Percentiles rank a stretch among this genome's conserved stretches.
Evolutionary conservation across 2,329 filamentous ascomycete genomes (phyloP).

Genomic region (Fusarium albidum): DNA sequence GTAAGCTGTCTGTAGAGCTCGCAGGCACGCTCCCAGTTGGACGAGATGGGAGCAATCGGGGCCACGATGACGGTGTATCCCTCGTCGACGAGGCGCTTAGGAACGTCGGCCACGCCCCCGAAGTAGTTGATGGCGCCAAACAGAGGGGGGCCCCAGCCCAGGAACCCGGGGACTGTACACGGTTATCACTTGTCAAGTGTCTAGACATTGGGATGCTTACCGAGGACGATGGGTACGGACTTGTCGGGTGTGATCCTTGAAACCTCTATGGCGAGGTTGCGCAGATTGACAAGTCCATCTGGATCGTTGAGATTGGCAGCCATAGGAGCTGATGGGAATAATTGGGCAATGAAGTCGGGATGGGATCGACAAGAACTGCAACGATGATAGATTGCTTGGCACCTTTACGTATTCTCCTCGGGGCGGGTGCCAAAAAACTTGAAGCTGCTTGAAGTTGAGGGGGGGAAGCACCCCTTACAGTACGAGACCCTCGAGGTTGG

Average conservation of each 20-base stretch:
- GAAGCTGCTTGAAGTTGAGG: too few species aligned
- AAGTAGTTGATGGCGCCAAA: slow-evolving; percentile 17
- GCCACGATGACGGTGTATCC: slow-evolving; percentile 17
- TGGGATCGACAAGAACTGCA: too few species aligned
- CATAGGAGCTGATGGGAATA: too few species aligned
- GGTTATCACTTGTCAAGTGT: not conserved
- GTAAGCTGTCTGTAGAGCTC: slow-evolving; percentile 18
- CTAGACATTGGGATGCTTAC: not conserved
- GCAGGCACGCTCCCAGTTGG: slow-evolving; percentile 17
- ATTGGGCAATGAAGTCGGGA: too few species aligned
- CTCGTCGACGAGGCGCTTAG: slow-evolving; percentile 5
- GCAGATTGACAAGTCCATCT: slow-evolving; percentile 6
- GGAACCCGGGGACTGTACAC: slow-evolving; percentile 6
- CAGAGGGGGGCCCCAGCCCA: slow-evolving; percentile 11
- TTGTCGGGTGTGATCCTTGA: not conserved
- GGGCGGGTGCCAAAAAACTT: too few species aligned
- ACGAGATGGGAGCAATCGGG: slow-evolving; percentile 11
- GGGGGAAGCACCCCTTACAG: too few species aligned
- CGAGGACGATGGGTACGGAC: not conserved
- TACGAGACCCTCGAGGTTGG: too few species aligned
- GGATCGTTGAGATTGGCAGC: not conserved
- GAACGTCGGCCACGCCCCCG: slow-evolving; percentile 10
- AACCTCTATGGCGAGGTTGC: slow-evolving; percentile 2
- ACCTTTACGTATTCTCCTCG: too few species aligned
- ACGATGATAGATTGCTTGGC: too few species aligned